These are phyloP conservation scores for Sporothrix phasma DNA, from an alignment of 2,329 filamentous ascomycete genomes.

Conservation along the genomic window DNA sequence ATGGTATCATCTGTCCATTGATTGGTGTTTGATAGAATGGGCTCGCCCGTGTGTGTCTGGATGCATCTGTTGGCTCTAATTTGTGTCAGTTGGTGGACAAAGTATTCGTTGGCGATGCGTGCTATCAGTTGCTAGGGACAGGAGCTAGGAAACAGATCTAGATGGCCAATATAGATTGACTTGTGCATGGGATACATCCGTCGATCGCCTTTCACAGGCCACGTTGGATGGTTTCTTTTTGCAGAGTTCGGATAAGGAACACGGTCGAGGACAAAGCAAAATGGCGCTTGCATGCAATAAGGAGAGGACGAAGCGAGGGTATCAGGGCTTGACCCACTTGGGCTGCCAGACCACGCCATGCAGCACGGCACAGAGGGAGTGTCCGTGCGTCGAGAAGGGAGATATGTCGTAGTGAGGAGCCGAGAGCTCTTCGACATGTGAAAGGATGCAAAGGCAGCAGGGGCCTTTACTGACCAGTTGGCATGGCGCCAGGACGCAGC, in stretches of 20 bases:
- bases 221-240: neutral
- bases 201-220: neutral
- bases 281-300: neutral
- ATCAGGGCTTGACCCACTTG: neutral
- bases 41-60: neutral
- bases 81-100: no score
- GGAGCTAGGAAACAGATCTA: neutral
- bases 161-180: neutral
- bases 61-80: neutral
- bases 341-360: neutral
- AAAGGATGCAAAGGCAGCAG: neutral
- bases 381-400: conserved; percentile 1
- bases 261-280: conserved; percentile 2
- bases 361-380: conserved; percentile 8
- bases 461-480: neutral
- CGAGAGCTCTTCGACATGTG: neutral
- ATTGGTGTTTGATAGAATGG: no score
- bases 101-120: neutral
- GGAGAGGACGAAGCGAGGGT: neutral
- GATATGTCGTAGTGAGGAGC: neutral
- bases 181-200: neutral
- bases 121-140: conserved; percentile 4
- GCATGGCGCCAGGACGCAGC: no score
- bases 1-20: no score
- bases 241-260: neutral